These are phyloP conservation scores for Heimioporus retisporus DNA, from an alignment of 1,284 basidiomycete genomes.

Conservation along the genomic window DNA sequence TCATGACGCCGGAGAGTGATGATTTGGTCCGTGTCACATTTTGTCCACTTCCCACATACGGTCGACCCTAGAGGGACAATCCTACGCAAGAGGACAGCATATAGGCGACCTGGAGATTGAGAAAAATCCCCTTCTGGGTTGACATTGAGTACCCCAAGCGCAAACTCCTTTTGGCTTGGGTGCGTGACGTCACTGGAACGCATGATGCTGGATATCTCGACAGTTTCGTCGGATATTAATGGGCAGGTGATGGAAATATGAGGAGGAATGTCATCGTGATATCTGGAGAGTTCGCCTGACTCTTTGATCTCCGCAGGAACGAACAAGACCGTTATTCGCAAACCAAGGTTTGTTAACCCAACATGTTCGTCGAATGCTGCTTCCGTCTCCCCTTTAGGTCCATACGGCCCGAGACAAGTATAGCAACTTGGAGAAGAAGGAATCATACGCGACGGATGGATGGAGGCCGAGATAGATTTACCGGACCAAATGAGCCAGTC, in stretches of 20 bases:
- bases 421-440: slow-evolving; percentile 3
- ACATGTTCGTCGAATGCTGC: not conserved
- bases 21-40: slow-evolving; percentile 6
- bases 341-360: slow-evolving; percentile 1
- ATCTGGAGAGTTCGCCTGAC: not conserved
- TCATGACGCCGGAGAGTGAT: not conserved
- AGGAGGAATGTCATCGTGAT: slow-evolving; percentile 1
- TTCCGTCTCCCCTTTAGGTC: not conserved
- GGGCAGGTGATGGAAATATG: not conserved
- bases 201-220: not conserved
- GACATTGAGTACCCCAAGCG: slow-evolving; percentile 4
- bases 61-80: not conserved
- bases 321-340: slow-evolving; percentile 5
- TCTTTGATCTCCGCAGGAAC: not conserved
- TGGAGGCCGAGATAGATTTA: not conserved
- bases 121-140: not conserved
- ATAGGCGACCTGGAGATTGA: slow-evolving; percentile 2
- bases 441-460: slow-evolving; percentile 10
- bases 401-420: not conserved
- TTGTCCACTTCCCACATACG: not conserved
- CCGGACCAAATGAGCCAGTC: slow-evolving; percentile 10
- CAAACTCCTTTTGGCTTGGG: not conserved
- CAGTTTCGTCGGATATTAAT: not conserved
- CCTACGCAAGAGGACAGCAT: slow-evolving; percentile 3
- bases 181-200: not conserved